Evolutionary conservation across 75 land plant genomes (phyloP), one percentile per base, ranked within the genome.

Genomic region (Isoetes taiwanensis): DNA sequence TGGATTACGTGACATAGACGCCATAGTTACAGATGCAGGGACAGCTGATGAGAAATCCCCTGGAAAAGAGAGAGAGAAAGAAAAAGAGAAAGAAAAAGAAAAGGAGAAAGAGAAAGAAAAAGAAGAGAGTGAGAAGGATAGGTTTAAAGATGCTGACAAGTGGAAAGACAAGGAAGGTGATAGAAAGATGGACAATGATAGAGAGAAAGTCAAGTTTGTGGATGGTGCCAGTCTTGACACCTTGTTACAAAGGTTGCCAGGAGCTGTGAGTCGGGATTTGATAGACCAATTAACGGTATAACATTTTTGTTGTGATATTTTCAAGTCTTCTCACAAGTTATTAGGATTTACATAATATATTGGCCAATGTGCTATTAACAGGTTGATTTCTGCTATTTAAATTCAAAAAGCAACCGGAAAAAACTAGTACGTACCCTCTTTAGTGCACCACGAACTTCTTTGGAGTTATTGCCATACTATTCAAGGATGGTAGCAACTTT

Each of bases 321-420:
- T 66, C 41, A 28, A 31, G 34, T 12, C 3, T 43, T 33, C 0
- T 66, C 12, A 57, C 12, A 35, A 9, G 29, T 1, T 20, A 55
- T 52, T 23, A 34, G 1, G 34, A 6, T 6, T 28, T 20, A 30
- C 23, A 54, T 24, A 3, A 40, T 17, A 28, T 28, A 9, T 28
- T 39, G 1, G 28, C 30, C 27, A 0, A 41, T 65, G 62, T 16
- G 2, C 14, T 23, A 57, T 31, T 38, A 54, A 34, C 86, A 93
- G 98, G 96, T 93, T 24, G 98, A 93, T 48, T 93, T 93, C 61
- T 93, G 98, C 64, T 93, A 93, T 59, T 57, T 93, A 41, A 93
- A 93, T 65, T 86, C 98, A 57, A 93, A 93, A 63, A 59, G 86
- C 65, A 84, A 69, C 52, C 40, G 98, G 27, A 93, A 93, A 66